Conservation (phyloP, 495 filamentous ascomycete genomes). For the Penicillium coffeae region DNA sequence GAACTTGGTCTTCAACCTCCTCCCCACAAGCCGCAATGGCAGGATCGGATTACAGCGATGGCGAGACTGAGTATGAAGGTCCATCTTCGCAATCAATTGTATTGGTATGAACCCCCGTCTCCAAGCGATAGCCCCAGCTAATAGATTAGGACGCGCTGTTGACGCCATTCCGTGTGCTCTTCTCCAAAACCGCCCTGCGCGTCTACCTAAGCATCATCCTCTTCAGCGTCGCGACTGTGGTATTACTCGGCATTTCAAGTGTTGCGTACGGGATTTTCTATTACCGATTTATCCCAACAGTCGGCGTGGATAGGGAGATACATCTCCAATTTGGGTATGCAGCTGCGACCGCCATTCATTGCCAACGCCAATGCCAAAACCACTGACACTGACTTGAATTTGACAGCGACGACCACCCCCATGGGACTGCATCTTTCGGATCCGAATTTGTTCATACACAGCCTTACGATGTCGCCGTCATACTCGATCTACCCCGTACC, state of each 20-base stretch:
- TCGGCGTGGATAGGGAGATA: conserved; percentile 60
- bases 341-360: neutral
- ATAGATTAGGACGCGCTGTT: conserved; percentile 30
- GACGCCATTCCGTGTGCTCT: conserved; percentile 41
- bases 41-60: conserved; percentile 26
- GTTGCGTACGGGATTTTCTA: conserved; percentile 77
- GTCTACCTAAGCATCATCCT: conserved; percentile 70
- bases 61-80: conserved; percentile 23
- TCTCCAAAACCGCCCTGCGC: conserved; percentile 63
- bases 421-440: conserved; percentile 40
- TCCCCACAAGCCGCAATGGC: conserved; percentile 16
- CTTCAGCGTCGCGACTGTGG: conserved; percentile 51
- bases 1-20: conserved; percentile 2
- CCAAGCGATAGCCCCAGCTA: conserved; percentile 1
- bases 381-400: neutral
- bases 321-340: conserved; percentile 79
- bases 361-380: neutral
- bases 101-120: conserved; percentile 6
- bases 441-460: conserved; percentile 42
- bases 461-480: conserved; percentile 65
- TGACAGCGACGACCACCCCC: conserved; percentile 36
- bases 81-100: conserved; percentile 12
- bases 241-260: conserved; percentile 60
- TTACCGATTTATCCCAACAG: conserved; percentile 72
- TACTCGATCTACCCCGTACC: conserved; percentile 66